Evolutionary conservation across 768 basidiomycete genomes (phyloP).

Genomic region (Lentinula aciculospora): DNA sequence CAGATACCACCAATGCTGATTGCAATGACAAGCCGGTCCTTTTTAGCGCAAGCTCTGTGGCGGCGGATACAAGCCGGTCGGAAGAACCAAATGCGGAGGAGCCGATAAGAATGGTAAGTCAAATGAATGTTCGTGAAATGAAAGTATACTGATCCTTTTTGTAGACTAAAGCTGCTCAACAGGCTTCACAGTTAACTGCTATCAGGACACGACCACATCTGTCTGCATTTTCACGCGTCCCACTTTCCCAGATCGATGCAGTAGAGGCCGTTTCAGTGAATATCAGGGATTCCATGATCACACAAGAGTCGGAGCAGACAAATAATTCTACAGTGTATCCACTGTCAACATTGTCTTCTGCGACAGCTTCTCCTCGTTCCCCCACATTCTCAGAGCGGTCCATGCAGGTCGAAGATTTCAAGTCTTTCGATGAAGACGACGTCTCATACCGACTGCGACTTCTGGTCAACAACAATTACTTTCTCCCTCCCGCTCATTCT

Average conservation of each 20-base stretch:
- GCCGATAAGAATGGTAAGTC: slow-evolving; percentile 1
- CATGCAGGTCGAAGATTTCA: slow-evolving; percentile 37
- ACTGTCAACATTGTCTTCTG: slow-evolving; percentile 70
- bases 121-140: background rate
- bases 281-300: slow-evolving; percentile 44
- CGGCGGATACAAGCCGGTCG: background rate
- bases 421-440: slow-evolving; percentile 65
- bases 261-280: slow-evolving; percentile 24
- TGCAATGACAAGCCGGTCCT: background rate
- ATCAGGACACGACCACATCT: slow-evolving; percentile 26
- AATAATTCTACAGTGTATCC: slow-evolving; percentile 59
- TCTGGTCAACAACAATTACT: slow-evolving; percentile 84
- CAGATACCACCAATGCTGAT: background rate
- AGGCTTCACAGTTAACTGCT: background rate
- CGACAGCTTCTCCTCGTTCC: slow-evolving; percentile 54
- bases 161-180: slow-evolving; percentile 2
- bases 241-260: slow-evolving; percentile 30
- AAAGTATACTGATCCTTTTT: background rate
- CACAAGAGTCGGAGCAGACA: slow-evolving; percentile 49
- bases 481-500: slow-evolving; percentile 81
- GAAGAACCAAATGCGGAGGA: background rate
- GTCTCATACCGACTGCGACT: slow-evolving; percentile 81
- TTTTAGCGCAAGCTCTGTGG: background rate
- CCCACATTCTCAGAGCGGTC: slow-evolving; percentile 50
- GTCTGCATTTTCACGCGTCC: slow-evolving; percentile 45